Evolutionary conservation across 1,284 basidiomycete species (phyloP).

Genomic region (Irpex sp.): DNA sequence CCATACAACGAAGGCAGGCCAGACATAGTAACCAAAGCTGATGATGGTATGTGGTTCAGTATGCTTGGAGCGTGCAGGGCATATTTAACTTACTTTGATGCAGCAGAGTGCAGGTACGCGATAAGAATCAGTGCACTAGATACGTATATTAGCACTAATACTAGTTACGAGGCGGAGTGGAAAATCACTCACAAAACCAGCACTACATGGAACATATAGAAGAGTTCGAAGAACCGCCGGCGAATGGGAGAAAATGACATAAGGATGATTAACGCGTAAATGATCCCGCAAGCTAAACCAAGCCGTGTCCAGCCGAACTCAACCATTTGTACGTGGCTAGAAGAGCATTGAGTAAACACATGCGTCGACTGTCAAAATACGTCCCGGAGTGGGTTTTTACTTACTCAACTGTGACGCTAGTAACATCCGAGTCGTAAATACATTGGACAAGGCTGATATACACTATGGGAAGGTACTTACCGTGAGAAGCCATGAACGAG

Average conservation of each 20-base stretch:
- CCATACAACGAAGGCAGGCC: slow-evolving; percentile 41
- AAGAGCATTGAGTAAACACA: neutral
- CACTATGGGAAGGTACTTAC: neutral
- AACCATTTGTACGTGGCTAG: neutral
- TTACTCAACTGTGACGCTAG: slow-evolving; percentile 4
- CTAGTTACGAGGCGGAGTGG: neutral
- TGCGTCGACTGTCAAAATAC: no score
- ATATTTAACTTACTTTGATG: slow-evolving; percentile 13
- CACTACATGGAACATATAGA: neutral
- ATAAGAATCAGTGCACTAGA: slow-evolving; percentile 15
- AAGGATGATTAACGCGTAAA: neutral
- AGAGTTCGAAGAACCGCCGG: neutral
- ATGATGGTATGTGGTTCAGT: neutral
- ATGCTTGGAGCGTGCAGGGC: neutral
- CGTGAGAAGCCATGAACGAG: slow-evolving; percentile 5
- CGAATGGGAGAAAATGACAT: neutral
- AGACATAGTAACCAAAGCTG: slow-evolving; percentile 22
- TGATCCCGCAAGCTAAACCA: neutral
- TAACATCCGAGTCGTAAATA: neutral
- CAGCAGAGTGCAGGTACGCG: slow-evolving; percentile 18
- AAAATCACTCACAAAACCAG: slow-evolving; percentile 3
- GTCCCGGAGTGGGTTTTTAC: neutral
- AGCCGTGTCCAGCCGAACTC: neutral
- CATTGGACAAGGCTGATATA: neutral
- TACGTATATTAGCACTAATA: neutral